Evolutionary conservation across 1,284 basidiomycete genomes (phyloP).

Genomic region (Cystobasidiaceae sp.): DNA sequence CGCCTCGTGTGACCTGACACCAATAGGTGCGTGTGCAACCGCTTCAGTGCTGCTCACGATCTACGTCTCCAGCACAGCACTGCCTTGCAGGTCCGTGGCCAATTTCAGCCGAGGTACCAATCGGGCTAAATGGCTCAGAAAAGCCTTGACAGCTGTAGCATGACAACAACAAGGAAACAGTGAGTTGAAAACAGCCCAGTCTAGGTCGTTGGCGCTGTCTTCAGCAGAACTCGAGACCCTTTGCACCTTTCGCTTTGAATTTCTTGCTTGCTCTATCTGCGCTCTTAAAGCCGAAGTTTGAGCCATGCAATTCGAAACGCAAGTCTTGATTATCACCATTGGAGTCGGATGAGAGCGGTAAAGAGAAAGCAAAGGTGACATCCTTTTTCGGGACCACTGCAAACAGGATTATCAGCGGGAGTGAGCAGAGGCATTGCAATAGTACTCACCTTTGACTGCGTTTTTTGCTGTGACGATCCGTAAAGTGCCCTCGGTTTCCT

Average conservation of each 20-base stretch:
- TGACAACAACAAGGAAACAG: too few species aligned
- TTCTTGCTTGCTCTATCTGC: constrained; percentile 71
- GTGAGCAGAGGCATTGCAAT: constrained; percentile 48
- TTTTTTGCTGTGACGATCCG: constrained; percentile 65
- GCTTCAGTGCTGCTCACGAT: too few species aligned
- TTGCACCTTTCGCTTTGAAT: constrained; percentile 56
- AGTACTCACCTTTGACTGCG: constrained; percentile 67
- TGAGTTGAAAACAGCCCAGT: too few species aligned
- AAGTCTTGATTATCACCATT: constrained; percentile 44
- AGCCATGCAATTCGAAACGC: constrained; percentile 71
- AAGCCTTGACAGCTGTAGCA: too few species aligned
- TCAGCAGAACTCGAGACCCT: constrained; percentile 21
- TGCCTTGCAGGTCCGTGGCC: too few species aligned
- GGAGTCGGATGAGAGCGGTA: constrained; percentile 54
- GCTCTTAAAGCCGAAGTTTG: constrained; percentile 73
- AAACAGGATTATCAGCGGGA: constrained; percentile 59
- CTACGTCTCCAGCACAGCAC: too few species aligned
- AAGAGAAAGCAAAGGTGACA: constrained; percentile 63
- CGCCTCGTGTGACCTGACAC: too few species aligned
- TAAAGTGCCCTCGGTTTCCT: constrained; percentile 79
- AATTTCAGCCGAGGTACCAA: too few species aligned
- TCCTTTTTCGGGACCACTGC: constrained; percentile 71
- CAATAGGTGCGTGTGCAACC: too few species aligned
- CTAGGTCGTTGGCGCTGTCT: constrained; percentile 47
- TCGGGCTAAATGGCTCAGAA: too few species aligned